phyloP scores from a whole-genome alignment of 345 rosid species.

The Toxicodendron radicans region DNA sequence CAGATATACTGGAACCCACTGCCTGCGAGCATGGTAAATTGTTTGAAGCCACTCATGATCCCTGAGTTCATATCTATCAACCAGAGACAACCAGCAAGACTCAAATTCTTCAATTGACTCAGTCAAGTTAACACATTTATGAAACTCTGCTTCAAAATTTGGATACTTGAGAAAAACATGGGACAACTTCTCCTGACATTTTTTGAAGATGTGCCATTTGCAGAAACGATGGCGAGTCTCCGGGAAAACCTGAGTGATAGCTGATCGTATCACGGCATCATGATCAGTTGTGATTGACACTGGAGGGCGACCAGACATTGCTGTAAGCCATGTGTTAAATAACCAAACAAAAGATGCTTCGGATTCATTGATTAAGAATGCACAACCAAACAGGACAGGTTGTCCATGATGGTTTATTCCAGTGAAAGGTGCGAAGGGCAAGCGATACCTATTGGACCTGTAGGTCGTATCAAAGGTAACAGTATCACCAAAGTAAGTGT shows the following conservation, averaged over 20 bases:
- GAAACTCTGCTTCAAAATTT: constrained; percentile 48
- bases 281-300: constrained; percentile 50
- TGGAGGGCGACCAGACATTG: constrained; percentile 50
- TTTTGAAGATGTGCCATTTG: constrained; percentile 51
- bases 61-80: constrained; percentile 44
- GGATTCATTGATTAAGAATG: constrained; percentile 47
- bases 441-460: constrained; percentile 45
- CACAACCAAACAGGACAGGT: constrained; percentile 59
- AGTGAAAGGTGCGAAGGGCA: constrained; percentile 59
- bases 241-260: constrained; percentile 47
- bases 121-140: constrained; percentile 48
- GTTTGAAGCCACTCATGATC: constrained; percentile 59
- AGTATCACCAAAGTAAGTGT: constrained; percentile 52
- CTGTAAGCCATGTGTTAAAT: constrained; percentile 48
- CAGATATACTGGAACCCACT: constrained; percentile 57
- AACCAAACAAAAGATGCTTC: constrained; percentile 56
- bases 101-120: constrained; percentile 57
- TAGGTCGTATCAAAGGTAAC: constrained; percentile 53
- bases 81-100: constrained; percentile 48
- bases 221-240: constrained; percentile 50
- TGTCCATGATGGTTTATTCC: constrained; percentile 66
- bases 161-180: constrained; percentile 47
- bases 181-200: constrained; percentile 52
- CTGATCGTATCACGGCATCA: constrained; percentile 42
- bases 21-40: constrained; percentile 43